Evolutionary conservation across 306 rosid genomes (phyloP), one percentile per base, ranked within the genome.

Genomic region (Canavalia gladiata): DNA sequence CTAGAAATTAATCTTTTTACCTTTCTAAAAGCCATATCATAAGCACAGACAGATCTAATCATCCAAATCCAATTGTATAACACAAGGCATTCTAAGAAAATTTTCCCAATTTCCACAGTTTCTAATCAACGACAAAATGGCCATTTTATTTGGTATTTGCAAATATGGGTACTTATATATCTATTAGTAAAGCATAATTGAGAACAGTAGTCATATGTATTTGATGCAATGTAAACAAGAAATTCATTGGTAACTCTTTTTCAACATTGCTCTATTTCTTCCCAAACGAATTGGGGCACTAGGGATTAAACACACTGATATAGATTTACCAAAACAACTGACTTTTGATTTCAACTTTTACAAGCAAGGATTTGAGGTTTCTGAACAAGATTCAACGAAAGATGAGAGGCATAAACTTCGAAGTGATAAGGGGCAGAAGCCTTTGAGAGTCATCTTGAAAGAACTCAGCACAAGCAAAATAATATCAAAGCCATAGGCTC

Each of bases 371-470:
- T 31, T 67, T 47, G 11, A n/a, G 57, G 37, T 42, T 8, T 11
- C 8, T 50, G 47, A 75, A 69, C 6, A 58, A 81, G 68, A 72
- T 63, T 72, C 67, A 63, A 63, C 2, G 50, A 80, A 72, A 81
- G 12, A 50, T 49, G 49, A 70, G 72, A 6, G 42, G 65, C 59
- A 74, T 45, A 81, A 74, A 52, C 43, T 43, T 81, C 79, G 45
- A 45, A 10, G 69, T 34, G 34, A 55, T n/a, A 55, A 13, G 11
- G 51, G 43, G 60, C 34, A 60, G 57, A 74, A 68, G 42, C 13
- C 57, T 43, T 35, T 12, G 47, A 9, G 31, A 13, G 2, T 58
- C 12, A 1, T 58, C 37, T 29, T 59, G 25, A 41, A 74, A 58
- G 57, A 58, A 66, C 52, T 66, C 52, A 58, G 8, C 43, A 0